Evolutionary conservation across 2,329 filamentous ascomycete species (phyloP), one percentile per base, ranked within the genome.

Genomic region (Phaeosphaeriaceae sp.): DNA sequence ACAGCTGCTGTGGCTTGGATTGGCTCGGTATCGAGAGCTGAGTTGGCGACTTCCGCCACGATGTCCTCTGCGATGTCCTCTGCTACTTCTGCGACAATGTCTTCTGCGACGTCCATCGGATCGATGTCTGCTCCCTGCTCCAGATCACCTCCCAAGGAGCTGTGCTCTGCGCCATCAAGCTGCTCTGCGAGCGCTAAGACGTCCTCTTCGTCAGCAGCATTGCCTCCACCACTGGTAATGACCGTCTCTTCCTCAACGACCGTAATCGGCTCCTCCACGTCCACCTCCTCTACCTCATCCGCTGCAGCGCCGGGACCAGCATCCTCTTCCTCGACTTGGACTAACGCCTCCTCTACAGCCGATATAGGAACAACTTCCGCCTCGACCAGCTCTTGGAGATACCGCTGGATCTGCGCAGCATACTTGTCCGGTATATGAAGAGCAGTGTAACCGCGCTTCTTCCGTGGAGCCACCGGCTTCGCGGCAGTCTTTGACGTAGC

Each of bases 381-480:
- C 36, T 57, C 61, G 13, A 61, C 53, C 9, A 69, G 60, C 0
- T 64, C 55, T 15, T 58, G 45, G 2, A 70, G 53, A 21, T 58
- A 56, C 19, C 63, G 62, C 40, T 61, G 36, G 1, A 71, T 44
- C n/a, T 64, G 62, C 7, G 63, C 56, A 27, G 44, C 62, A 45
- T 65, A 69, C 51, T 61, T 69, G 48, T 74, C 68, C 1, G 68
- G 67, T 9, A 75, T 61, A n/a, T 74, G 68, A n/a, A 72, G 42
- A 1, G 58, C 33, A 1, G 69, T 70, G 52, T 66, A 66, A 24
- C 72, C 71, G 19, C 69, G 62, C 41, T 67, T 63, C 56, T 72
- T 72, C 47, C 71, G 71, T 33, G 69, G 63, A 24, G 51, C 65
- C 2, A 31, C 24, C 5, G 51, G 42, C 51, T 63, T 62, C 1